Conservation (phyloP, 768 basidiomycete species). For the Rubroboletus pulcherrimus region DNA sequence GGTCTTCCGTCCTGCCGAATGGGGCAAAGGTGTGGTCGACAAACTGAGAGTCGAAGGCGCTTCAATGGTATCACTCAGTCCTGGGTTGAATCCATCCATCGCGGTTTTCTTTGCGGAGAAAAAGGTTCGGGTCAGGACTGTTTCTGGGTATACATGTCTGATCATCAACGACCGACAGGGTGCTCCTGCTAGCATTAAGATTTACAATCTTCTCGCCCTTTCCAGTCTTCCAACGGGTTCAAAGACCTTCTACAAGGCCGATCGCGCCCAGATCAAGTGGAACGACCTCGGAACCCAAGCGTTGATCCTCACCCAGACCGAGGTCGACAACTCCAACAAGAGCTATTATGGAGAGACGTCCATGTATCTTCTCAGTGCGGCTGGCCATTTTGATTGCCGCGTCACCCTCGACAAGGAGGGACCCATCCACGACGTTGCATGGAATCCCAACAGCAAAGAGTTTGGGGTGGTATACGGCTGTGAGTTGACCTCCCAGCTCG, state of each 20-base stretch:
- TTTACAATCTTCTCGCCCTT: slow-evolving; percentile 71
- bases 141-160: not conserved
- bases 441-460: slow-evolving; percentile 96
- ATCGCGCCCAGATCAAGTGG: slow-evolving; percentile 93
- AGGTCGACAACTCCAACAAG: slow-evolving; percentile 96
- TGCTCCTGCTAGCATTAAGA: slow-evolving; percentile 81
- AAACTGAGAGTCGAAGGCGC: slow-evolving; percentile 83
- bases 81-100: slow-evolving; percentile 82
- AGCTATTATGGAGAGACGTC: slow-evolving; percentile 98
- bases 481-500: slow-evolving; percentile 40
- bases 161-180: slow-evolving; percentile 45
- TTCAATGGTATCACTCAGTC: slow-evolving; percentile 71
- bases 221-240: slow-evolving; percentile 66
- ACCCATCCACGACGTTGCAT: slow-evolving; percentile 92
- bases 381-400: slow-evolving; percentile 91
- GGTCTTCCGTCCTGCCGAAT: slow-evolving; percentile 76
- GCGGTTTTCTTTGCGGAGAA: slow-evolving; percentile 93
- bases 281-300: slow-evolving; percentile 91
- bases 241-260: slow-evolving; percentile 95
- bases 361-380: slow-evolving; percentile 86
- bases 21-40: slow-evolving; percentile 74
- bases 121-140: slow-evolving; percentile 50
- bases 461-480: slow-evolving; percentile 97
- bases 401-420: slow-evolving; percentile 93
- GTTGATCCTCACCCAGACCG: slow-evolving; percentile 88